phyloP scores from a whole-genome alignment of 2,329 filamentous ascomycete species.

The Clarireedia hainanense region DNA sequence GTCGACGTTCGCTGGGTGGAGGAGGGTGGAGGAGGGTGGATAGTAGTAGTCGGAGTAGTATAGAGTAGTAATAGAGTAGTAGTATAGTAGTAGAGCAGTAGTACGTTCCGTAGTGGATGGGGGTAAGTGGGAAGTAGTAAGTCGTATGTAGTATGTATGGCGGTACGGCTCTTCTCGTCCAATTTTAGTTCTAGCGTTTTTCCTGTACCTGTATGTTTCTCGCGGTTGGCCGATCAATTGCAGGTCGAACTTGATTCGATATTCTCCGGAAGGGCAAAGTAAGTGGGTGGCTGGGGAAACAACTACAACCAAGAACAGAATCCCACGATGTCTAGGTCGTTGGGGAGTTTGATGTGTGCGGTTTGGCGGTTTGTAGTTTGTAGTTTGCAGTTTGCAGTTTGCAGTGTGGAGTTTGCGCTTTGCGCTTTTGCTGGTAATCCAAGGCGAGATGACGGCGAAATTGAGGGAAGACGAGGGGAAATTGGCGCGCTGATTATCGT shows the following conservation, averaged over 20 bases:
- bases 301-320: background rate
- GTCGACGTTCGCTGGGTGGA: background rate
- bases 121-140: background rate
- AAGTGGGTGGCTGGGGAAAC: constrained; percentile 9
- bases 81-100: background rate
- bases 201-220: background rate
- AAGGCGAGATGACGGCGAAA: background rate
- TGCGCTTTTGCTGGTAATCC: background rate
- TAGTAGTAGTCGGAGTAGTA: background rate
- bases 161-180: background rate
- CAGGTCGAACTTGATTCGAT: background rate
- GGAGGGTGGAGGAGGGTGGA: background rate
- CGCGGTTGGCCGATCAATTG: constrained; percentile 5
- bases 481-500: background rate
- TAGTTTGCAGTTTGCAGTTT: background rate
- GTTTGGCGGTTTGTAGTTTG: background rate
- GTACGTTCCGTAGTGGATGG: background rate
- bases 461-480: background rate
- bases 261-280: background rate
- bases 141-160: background rate
- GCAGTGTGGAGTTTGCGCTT: background rate
- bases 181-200: constrained; percentile 1
- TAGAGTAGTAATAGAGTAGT: background rate
- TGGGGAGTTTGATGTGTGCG: too few relatives aligned
- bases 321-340: background rate